These are phyloP conservation scores for Eucalyptus cladocalyx DNA, from an alignment of 345 rosid species.

Conservation along the genomic window DNA sequence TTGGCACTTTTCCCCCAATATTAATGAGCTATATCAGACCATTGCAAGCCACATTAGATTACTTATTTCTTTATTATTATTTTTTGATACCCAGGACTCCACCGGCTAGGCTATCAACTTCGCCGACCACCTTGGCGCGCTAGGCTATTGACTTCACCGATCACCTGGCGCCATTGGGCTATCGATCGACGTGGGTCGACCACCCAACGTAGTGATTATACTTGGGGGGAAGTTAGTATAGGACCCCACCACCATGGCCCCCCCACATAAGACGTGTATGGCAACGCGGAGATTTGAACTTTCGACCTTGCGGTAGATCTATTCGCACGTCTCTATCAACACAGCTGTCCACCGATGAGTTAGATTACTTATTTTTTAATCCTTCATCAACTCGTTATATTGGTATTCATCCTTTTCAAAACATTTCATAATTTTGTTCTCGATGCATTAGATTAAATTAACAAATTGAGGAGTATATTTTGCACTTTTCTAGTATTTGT, in stretches of 20 bases:
- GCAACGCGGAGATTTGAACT: too few species aligned
- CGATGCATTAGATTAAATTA: background rate
- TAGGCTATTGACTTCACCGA: too few species aligned
- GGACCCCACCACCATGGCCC: too few species aligned
- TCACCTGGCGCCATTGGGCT: accelerated
- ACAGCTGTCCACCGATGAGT: too few species aligned
- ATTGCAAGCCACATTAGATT: background rate
- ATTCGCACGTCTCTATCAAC: too few species aligned
- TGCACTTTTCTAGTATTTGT: background rate
- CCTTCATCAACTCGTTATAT: background rate
- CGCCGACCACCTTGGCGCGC: accelerated
- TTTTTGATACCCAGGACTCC: too few species aligned
- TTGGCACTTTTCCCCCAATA: too few species aligned
- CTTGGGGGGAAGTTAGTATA: accelerated
- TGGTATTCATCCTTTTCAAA: too few species aligned
- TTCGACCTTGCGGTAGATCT: too few species aligned
- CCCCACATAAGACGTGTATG: too few species aligned
- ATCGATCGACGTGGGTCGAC: accelerated
- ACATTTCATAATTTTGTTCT: too few species aligned
- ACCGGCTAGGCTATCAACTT: too few species aligned
- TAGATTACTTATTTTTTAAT: background rate
- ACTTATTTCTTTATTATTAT: background rate
- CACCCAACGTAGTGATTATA: accelerated
- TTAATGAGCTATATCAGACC: background rate
- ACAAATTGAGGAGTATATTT: background rate